Base-by-base conservation (phyloP, 179 eudicot genomes). In the Sideroxylon spinosum region DNA sequence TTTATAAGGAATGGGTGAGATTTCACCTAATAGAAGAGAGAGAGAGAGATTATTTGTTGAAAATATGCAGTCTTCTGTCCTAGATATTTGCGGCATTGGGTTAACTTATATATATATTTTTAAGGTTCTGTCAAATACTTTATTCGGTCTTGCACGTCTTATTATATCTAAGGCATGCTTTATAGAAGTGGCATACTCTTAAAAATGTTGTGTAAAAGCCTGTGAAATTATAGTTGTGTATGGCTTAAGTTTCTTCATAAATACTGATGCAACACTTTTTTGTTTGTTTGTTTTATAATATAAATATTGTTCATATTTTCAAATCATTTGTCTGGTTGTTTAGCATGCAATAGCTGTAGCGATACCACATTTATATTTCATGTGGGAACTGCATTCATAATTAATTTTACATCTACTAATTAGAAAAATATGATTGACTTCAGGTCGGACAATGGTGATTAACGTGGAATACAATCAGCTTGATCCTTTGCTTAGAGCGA, bases 381-480 rank as follows among this genome's bases (percentile, higher is more conserved):
- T 61, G 25, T 20, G 44, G 63, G 32, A 65, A 73, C 29, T 14
- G 11, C n/a, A 22, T 22, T 72, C 16, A 22, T 64, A 64, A 13
- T 73, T 29, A 7, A 11, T 73, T 32, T 23, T 57, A 17, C 4
- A 55, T 46, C 26, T 59, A 60, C 81, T 80, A 32, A 76, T 76
- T 32, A 20, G 50, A 57, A 6, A 25, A 69, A 23, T 69, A 52
- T 52, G 65, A 60, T 78, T 80, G 69, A 82, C 32, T 61, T 77
- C 85, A 95, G 99, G 98, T 78, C 88, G 99, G 83, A 78, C 95
- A 26, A 93, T 95, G 99, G 98, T 93, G 81, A 95, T 95, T 76
- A 95, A 95, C 80, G 98, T 95, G 78, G 99, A 95, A 83, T 95
- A 93, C 88, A 95, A 93, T 84, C 99, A 95, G 83, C 95, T 95